phyloP scores from a whole-genome alignment of 768 basidiomycete genomes.

The Boletellus sp. region DNA sequence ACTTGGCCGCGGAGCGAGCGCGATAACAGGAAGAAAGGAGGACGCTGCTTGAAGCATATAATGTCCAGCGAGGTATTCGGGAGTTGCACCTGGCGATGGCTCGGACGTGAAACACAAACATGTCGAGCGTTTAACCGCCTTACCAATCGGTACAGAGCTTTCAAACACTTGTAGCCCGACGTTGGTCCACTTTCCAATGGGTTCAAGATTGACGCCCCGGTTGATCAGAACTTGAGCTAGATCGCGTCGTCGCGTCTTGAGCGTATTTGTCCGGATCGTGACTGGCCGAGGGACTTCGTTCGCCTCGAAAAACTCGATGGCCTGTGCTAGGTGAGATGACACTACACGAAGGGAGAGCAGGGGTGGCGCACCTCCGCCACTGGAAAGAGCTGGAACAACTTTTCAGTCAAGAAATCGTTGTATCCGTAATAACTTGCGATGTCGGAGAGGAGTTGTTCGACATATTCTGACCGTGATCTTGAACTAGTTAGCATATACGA shows the following conservation, averaged over 20 bases:
- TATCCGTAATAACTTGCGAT: slow-evolving; percentile 97
- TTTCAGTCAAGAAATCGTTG: slow-evolving; percentile 91
- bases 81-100: slow-evolving; percentile 69
- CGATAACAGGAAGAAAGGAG: slow-evolving; percentile 98
- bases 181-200: slow-evolving; percentile 99
- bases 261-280: slow-evolving; percentile 95
- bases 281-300: slow-evolving; percentile 95
- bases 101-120: neutral
- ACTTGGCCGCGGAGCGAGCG: slow-evolving; percentile 85
- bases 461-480: slow-evolving; percentile 87
- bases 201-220: slow-evolving; percentile 94
- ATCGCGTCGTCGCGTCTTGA: slow-evolving; percentile 89
- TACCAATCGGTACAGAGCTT: slow-evolving; percentile 90
- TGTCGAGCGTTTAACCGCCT: slow-evolving; percentile 1
- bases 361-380: slow-evolving; percentile 70
- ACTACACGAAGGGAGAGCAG: neutral
- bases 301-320: slow-evolving; percentile 97
- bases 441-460: slow-evolving; percentile 82
- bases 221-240: slow-evolving; percentile 92
- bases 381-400: slow-evolving; percentile 90
- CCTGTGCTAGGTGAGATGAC: slow-evolving; percentile 43
- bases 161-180: slow-evolving; percentile 99
- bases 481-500: slow-evolving; percentile 5
- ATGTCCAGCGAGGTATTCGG: slow-evolving; percentile 97
- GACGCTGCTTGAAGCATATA: slow-evolving; percentile 99